Conservation (phyloP, 2,329 filamentous ascomycete species). For the Penicillium sp. region DNA sequence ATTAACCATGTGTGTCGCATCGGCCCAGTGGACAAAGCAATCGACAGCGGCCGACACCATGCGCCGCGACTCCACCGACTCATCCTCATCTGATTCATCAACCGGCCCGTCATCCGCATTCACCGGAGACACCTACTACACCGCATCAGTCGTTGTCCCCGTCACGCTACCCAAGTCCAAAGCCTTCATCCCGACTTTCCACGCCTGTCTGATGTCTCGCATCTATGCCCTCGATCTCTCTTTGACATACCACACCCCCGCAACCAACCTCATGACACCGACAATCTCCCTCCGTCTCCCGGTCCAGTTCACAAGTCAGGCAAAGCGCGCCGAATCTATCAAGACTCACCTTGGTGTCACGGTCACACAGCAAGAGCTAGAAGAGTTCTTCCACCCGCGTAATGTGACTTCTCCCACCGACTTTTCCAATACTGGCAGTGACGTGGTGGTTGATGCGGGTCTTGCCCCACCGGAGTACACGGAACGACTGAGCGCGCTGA, state of each 20-base stretch:
- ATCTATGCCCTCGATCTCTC: conserved; percentile 62
- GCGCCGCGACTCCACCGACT: conserved; percentile 31
- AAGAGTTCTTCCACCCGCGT: conserved; percentile 33
- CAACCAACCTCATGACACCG: conserved; percentile 43
- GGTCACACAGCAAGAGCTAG: conserved; percentile 29
- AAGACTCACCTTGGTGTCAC: conserved; percentile 15
- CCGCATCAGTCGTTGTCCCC: conserved; percentile 62
- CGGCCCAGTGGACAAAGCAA: conserved; percentile 58
- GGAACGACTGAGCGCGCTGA: background rate
- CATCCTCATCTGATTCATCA: conserved; percentile 40
- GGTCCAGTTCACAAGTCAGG: conserved; percentile 41
- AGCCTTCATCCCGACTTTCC: conserved; percentile 67
- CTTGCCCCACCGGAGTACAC: conserved; percentile 22
- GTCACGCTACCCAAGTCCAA: conserved; percentile 62
- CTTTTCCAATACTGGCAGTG: background rate
- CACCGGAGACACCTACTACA: conserved; percentile 56
- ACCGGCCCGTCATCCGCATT: conserved; percentile 1
- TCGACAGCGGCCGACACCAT: conserved; percentile 31
- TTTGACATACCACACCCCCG: conserved; percentile 55
- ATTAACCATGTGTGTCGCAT: conserved; percentile 56
- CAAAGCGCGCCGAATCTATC: conserved; percentile 10
- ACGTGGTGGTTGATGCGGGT: conserved; percentile 10
- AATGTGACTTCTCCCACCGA: conserved; percentile 21
- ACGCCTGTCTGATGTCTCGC: conserved; percentile 66
- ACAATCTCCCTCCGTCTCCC: conserved; percentile 45